Evolutionary conservation across 106 monocot genomes (phyloP), one percentile per base, ranked within the genome.

Genomic region (Platanthera zijinensis): DNA sequence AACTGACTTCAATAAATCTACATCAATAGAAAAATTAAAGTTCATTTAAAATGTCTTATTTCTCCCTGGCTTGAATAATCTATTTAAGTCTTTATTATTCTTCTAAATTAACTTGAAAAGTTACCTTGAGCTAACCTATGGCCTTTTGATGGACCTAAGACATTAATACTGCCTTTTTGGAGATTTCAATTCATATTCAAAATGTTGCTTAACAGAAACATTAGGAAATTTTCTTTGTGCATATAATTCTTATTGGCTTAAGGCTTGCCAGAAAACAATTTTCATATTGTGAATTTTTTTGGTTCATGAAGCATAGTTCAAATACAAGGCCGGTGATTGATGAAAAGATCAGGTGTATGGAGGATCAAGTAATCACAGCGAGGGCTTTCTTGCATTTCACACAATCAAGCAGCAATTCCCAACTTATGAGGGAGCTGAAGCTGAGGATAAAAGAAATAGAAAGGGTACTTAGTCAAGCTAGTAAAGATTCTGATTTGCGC

Each of bases 281-380:
- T 51, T 72, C 48, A 49, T 51, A 3, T 72, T 51, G 8, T 10
- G 50, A 7, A 32, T 9, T 21, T 21, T 22, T 72, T 50, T 22
- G 46, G 48, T 21, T 72, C 22, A 50, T 51, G 51, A 72, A 72
- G 72, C 50, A 51, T 19, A 21, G 72, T 25, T 4, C 47, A 72
- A 51, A n/a, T 49, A 49, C 51, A 72, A 72, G 67, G 17, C 68
- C 77, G 30, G n/a, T 48, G 18, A 64, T 74, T 51, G 82, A 80
- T 78, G 85, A 82, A 74, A 96, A 82, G 70, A 83, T 93, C 48
- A 81, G 80, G 57, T 81, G 80, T 77, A 91, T 96, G 89, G 85
- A 89, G 78, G 96, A 96, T 75, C 89, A 91, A 71, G 32, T 96
- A 53, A 87, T 93, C 59, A 86, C 83, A 83, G 96, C 96, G 32